Percentiles rank a stretch among this genome's conserved stretches.
phyloP scores from a whole-genome alignment of 2,329 filamentous ascomycete genomes.

The Malbranchea zuffiana region DNA sequence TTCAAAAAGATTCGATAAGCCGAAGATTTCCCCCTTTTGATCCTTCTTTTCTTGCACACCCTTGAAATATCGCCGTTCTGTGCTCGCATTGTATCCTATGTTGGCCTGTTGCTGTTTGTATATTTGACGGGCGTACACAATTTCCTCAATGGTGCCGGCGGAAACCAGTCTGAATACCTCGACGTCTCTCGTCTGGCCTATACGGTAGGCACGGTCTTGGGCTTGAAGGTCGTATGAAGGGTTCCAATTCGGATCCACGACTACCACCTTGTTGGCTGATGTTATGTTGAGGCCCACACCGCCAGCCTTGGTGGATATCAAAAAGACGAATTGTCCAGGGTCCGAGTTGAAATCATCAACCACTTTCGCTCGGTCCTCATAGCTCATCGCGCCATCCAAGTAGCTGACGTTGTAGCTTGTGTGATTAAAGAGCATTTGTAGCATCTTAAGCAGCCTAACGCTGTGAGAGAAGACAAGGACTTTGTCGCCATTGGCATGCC shows the following conservation, averaged over 20 bases:
- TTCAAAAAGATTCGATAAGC: slow-evolving; percentile 72
- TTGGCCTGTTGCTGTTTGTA: slow-evolving; percentile 99
- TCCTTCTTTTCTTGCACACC: slow-evolving; percentile 76
- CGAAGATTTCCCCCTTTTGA: slow-evolving; percentile 89
- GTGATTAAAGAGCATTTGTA: slow-evolving; percentile 74
- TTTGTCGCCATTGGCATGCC: slow-evolving; percentile 84
- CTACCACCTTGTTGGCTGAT: slow-evolving; percentile 93
- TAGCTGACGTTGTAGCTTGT: slow-evolving; percentile 88
- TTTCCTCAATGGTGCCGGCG: slow-evolving; percentile 88
- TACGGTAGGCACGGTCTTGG: slow-evolving; percentile 90
- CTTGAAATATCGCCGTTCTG: slow-evolving; percentile 87
- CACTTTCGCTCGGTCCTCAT: slow-evolving; percentile 67
- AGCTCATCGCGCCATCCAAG: slow-evolving; percentile 71
- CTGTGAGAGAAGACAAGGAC: slow-evolving; percentile 92
- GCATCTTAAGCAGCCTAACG: slow-evolving; percentile 70
- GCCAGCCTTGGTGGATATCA: slow-evolving; percentile 88
- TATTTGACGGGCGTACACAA: slow-evolving; percentile 91
- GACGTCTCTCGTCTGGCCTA: slow-evolving; percentile 83
- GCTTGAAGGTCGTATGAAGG: slow-evolving; percentile 89
- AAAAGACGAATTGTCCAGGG: slow-evolving; percentile 78
- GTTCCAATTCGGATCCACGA: slow-evolving; percentile 97
- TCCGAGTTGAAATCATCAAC: slow-evolving; percentile 91
- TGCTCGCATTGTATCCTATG: slow-evolving; percentile 87
- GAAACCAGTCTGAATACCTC: slow-evolving; percentile 90
- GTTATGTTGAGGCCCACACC: slow-evolving; percentile 94